Evolutionary conservation across 2,329 filamentous ascomycete genomes (phyloP).

Genomic region (Pseudocercospora pini-densiflorae): DNA sequence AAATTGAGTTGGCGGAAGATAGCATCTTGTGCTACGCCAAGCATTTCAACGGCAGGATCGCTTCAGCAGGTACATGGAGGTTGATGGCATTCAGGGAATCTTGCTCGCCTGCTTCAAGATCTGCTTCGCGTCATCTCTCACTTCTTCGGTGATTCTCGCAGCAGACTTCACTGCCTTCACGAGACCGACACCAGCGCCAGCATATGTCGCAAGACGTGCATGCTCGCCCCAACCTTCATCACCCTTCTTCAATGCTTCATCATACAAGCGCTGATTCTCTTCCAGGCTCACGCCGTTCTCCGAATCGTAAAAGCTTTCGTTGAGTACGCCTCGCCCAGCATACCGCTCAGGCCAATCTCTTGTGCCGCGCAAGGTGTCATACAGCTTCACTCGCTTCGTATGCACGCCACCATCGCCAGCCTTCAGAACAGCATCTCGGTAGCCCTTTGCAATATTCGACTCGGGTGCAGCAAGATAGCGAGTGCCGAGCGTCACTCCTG

Average conservation of each 20-base stretch:
- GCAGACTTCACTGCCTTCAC: conserved; percentile 57
- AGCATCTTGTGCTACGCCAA: background rate
- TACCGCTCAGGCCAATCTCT: conserved; percentile 62
- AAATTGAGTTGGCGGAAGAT: background rate
- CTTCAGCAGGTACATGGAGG: background rate
- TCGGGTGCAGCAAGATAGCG: conserved; percentile 62
- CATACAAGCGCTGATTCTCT: conserved; percentile 52
- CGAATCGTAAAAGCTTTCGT: conserved; percentile 55
- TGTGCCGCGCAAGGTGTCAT: conserved; percentile 60
- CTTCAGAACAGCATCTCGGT: conserved; percentile 51
- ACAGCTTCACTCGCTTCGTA: conserved; percentile 57
- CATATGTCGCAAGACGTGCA: conserved; percentile 65
- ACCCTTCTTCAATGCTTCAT: conserved; percentile 55
- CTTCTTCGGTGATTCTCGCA: conserved; percentile 56
- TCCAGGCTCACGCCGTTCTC: conserved; percentile 46
- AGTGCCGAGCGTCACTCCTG: conserved; percentile 65
- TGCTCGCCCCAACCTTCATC: conserved; percentile 58
- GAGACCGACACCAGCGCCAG: conserved; percentile 65
- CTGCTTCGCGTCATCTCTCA: conserved; percentile 45
- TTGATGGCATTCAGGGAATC: background rate
- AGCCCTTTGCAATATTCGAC: conserved; percentile 52
- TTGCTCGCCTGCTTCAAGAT: conserved; percentile 37
- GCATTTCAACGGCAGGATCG: background rate
- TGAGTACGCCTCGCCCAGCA: conserved; percentile 63
- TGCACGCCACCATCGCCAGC: conserved; percentile 56